These are phyloP conservation scores for Tricholoma terreum DNA, from an alignment of 768 basidiomycete genomes.

Conservation along the genomic window DNA sequence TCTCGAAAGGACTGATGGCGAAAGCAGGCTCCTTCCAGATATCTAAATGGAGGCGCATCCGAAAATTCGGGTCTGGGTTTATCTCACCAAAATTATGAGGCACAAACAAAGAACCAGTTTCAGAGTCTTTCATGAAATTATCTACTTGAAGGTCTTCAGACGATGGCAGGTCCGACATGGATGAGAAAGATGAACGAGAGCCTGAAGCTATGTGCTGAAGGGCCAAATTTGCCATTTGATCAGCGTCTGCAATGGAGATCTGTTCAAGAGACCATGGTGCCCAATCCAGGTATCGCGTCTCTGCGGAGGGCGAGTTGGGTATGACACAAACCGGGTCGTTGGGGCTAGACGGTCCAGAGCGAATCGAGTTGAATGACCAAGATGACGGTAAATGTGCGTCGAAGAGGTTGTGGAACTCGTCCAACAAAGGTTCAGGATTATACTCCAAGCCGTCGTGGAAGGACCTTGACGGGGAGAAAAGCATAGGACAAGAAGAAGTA, in stretches of 20 bases:
- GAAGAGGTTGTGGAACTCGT: slow-evolving; percentile 12
- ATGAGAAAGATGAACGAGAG: neutral
- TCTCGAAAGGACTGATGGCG: slow-evolving; percentile 40
- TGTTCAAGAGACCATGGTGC: slow-evolving; percentile 20
- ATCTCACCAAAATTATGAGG: neutral
- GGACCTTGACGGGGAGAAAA: neutral
- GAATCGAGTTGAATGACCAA: slow-evolving; percentile 11
- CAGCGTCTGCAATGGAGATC: slow-evolving; percentile 28
- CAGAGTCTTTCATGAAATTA: slow-evolving; percentile 5
- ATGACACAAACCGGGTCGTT: neutral
- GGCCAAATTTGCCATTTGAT: slow-evolving; percentile 34
- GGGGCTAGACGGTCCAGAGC: neutral
- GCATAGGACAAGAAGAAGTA: neutral
- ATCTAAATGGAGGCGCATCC: slow-evolving; percentile 25
- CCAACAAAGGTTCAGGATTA: slow-evolving; percentile 10
- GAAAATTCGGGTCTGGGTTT: slow-evolving; percentile 28
- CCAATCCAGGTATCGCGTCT: slow-evolving; percentile 2
- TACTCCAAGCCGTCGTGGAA: slow-evolving; percentile 6
- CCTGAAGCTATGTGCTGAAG: slow-evolving; percentile 24
- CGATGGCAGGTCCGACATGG: neutral
- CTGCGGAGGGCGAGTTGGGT: neutral
- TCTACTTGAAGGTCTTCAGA: neutral
- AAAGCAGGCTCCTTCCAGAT: slow-evolving; percentile 7
- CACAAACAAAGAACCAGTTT: slow-evolving; percentile 4
- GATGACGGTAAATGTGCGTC: slow-evolving; percentile 7